Conservation (phyloP, 1,139 yeast species). For the Taphrina deformans region DNA sequence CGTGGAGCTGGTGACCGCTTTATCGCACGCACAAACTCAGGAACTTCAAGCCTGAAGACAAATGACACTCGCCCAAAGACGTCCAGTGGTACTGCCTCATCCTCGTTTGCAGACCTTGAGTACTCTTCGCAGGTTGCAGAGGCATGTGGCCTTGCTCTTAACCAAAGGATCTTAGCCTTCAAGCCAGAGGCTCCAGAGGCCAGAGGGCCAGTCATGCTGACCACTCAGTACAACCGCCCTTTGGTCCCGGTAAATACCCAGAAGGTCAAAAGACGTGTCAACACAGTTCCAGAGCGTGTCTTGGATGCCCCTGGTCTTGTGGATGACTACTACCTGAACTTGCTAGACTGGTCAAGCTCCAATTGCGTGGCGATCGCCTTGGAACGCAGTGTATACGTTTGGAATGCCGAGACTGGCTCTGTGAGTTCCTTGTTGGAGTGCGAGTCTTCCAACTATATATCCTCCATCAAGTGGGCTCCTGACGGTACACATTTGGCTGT, state of each 20-base stretch:
- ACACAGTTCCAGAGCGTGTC: slow-evolving; percentile 88
- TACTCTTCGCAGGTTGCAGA: slow-evolving; percentile 87
- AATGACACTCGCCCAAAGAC: slow-evolving; percentile 48
- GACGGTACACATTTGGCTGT: slow-evolving; percentile 86
- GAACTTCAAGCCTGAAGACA: slow-evolving; percentile 41
- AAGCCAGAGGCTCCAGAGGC: slow-evolving; percentile 85
- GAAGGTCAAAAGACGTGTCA: slow-evolving; percentile 64
- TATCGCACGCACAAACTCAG: slow-evolving; percentile 40
- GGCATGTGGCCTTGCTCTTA: slow-evolving; percentile 87
- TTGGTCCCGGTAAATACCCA: slow-evolving; percentile 41
- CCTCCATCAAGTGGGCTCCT: slow-evolving; percentile 86
- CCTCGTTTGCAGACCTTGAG: slow-evolving; percentile 40
- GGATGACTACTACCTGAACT: slow-evolving; percentile 87
- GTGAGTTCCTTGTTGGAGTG: slow-evolving; percentile 72
- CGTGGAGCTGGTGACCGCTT: slow-evolving; percentile 38
- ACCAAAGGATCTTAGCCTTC: slow-evolving; percentile 80
- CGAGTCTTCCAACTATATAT: slow-evolving; percentile 50
- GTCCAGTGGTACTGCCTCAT: slow-evolving; percentile 38
- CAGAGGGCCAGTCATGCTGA: slow-evolving; percentile 57
- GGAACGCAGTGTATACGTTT: slow-evolving; percentile 78
- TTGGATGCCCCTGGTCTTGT: slow-evolving; percentile 94
- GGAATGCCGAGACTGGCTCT: slow-evolving; percentile 87
- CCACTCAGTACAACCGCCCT: slow-evolving; percentile 48
- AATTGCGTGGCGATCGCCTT: slow-evolving; percentile 88
- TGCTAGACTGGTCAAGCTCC: slow-evolving; percentile 82